Percentiles rank a stretch among this genome's conserved stretches.
Evolutionary conservation across 805 yeast genomes (phyloP).

Genomic region (Jamesozyma piceae): DNA sequence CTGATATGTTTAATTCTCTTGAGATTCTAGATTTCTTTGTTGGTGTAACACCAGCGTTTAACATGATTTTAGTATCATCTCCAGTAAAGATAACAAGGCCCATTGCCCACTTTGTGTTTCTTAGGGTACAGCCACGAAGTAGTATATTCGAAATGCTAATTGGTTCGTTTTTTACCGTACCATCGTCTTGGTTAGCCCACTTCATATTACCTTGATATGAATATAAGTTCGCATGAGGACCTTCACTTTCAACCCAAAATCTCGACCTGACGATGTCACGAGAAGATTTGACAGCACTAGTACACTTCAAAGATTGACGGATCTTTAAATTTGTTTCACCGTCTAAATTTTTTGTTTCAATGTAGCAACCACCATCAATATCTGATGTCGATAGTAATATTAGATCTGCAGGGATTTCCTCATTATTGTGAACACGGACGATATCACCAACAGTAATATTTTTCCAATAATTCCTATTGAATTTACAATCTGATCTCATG

Average conservation of each 20-base stretch:
- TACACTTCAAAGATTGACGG: constrained; percentile 60
- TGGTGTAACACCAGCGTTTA: constrained; percentile 77
- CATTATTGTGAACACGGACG: constrained; percentile 60
- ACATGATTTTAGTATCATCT: constrained; percentile 70
- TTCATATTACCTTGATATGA: constrained; percentile 65
- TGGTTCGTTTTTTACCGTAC: constrained; percentile 40
- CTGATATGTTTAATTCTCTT: constrained; percentile 61
- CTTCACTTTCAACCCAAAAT: constrained; percentile 70
- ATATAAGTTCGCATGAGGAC: constrained; percentile 75
- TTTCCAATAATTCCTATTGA: constrained; percentile 46
- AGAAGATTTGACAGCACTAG: constrained; percentile 41
- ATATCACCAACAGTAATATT: constrained; percentile 66
- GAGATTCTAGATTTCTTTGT: constrained; percentile 68
- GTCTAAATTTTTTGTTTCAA: constrained; percentile 75
- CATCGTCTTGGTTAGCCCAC: constrained; percentile 32
- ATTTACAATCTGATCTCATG: constrained; percentile 29
- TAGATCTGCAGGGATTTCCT: constrained; percentile 73
- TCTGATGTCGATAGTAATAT: constrained; percentile 58
- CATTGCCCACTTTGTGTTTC: constrained; percentile 78
- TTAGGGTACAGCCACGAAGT: constrained; percentile 65
- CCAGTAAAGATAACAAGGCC: constrained; percentile 75
- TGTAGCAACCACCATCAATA: constrained; percentile 58
- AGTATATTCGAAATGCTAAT: constrained; percentile 62
- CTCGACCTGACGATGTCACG: constrained; percentile 41
- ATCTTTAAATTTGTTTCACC: constrained; percentile 75